These are phyloP conservation scores for Colletotrichum plurivorum DNA, from an alignment of 2,329 filamentous ascomycete genomes.

Conservation along the genomic window DNA sequence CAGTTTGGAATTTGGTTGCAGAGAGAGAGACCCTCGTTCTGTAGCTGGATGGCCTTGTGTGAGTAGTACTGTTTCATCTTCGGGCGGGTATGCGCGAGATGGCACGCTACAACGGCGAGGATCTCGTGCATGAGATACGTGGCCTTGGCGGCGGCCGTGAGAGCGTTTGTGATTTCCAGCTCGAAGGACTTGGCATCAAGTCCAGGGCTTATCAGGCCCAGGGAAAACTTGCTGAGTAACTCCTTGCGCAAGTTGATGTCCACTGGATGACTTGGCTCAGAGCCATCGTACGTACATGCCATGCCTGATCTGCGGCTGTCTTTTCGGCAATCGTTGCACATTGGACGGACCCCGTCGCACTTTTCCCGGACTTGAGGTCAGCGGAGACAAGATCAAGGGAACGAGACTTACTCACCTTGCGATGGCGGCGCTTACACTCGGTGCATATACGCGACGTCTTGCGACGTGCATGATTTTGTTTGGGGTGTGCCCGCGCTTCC, in stretches of 20 bases:
- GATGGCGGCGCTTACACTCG: conserved; percentile 50
- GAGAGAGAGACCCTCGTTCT: conserved; percentile 48
- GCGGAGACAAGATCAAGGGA: background rate
- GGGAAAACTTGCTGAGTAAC: conserved; percentile 49
- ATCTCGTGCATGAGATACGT: conserved; percentile 54
- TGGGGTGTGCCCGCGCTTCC: background rate
- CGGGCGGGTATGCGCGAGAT: conserved; percentile 48
- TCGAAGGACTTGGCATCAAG: conserved; percentile 43
- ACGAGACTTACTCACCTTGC: conserved; percentile 45
- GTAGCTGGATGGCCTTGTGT: conserved; percentile 47
- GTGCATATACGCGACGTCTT: conserved; percentile 50
- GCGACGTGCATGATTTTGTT: conserved; percentile 43
- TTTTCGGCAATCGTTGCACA: conserved; percentile 45
- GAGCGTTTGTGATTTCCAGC: conserved; percentile 40
- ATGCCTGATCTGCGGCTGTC: no score
- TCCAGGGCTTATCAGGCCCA: conserved; percentile 45
- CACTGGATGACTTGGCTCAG: no score
- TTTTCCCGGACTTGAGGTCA: conserved; percentile 20
- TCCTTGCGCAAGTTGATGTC: conserved; percentile 53
- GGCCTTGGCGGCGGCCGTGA: conserved; percentile 44
- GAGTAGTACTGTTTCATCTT: conserved; percentile 43
- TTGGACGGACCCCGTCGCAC: conserved; percentile 49
- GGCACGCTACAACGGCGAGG: conserved; percentile 53
- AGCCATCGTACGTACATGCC: no score
- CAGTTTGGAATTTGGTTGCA: conserved; percentile 45